Evolutionary conservation across 1,284 basidiomycete species (phyloP).

Genomic region (Ganoderma multipileum): DNA sequence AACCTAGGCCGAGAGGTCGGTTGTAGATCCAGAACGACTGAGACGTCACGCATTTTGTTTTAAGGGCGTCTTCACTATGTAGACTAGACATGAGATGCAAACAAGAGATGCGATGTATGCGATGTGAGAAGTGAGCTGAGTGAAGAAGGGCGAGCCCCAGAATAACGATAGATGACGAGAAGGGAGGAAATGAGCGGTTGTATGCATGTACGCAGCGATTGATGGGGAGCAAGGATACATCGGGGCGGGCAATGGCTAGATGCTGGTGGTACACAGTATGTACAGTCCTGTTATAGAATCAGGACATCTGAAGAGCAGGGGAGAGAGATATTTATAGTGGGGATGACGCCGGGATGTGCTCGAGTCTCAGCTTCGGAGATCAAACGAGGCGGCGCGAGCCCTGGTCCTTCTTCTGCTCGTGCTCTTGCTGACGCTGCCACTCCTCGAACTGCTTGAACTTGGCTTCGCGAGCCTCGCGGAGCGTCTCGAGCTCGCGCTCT

Average conservation of each 20-base stretch:
- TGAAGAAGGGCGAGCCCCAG: not conserved
- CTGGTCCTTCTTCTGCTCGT: constrained; percentile 24
- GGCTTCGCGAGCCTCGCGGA: constrained; percentile 45
- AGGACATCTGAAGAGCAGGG: not conserved
- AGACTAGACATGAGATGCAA: not conserved
- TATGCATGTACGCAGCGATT: not conserved
- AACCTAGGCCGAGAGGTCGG: not conserved
- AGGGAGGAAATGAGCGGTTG: not conserved
- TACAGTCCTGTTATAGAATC: not conserved
- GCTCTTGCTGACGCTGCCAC: constrained; percentile 36
- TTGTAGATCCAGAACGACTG: not conserved
- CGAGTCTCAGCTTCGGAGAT: not conserved
- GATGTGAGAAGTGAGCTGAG: not conserved
- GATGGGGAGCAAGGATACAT: not conserved
- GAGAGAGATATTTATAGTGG: not conserved
- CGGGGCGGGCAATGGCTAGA: not conserved
- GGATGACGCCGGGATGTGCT: not conserved
- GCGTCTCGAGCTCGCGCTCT: constrained; percentile 42
- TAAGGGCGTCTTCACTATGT: not conserved
- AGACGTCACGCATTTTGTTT: not conserved
- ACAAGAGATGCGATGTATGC: not conserved
- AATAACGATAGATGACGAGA: constrained; percentile 4
- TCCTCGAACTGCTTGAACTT: constrained; percentile 45
- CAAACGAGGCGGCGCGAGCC: constrained; percentile 31
- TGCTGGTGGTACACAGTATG: constrained; percentile 3